Evolutionary conservation across 1,139 yeast species (phyloP).

Genomic region (Magnusiomyces paraingens): DNA sequence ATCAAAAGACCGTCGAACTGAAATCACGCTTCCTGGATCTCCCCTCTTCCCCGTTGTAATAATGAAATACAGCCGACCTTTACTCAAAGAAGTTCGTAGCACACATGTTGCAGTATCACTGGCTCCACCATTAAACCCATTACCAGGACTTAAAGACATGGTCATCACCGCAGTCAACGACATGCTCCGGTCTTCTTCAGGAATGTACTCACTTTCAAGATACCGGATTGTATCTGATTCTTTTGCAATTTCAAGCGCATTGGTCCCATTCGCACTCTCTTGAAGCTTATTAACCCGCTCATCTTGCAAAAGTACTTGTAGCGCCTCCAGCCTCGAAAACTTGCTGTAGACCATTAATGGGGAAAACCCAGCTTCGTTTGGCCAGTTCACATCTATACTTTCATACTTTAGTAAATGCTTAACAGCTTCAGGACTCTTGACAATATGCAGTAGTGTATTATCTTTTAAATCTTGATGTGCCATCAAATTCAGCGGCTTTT

Average conservation of each 20-base stretch:
- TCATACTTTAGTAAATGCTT: slow-evolving; percentile 38
- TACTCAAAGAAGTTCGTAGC: slow-evolving; percentile 25
- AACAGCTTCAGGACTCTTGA: slow-evolving; percentile 39
- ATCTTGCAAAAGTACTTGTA: slow-evolving; percentile 34
- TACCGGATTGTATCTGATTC: slow-evolving; percentile 41
- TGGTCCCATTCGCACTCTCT: slow-evolving; percentile 31
- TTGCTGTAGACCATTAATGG: slow-evolving; percentile 70
- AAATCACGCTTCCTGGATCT: slow-evolving; percentile 17
- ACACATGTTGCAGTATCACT: slow-evolving; percentile 24
- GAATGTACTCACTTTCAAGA: slow-evolving; percentile 35
- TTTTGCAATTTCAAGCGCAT: slow-evolving; percentile 46
- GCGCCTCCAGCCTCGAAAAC: slow-evolving; percentile 58
- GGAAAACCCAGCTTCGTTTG: slow-evolving; percentile 53
- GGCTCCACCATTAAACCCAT: too few species aligned
- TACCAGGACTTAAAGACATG: neutral
- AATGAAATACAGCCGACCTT: slow-evolving; percentile 27
- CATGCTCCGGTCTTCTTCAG: slow-evolving; percentile 13
- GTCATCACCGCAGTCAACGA: slow-evolving; percentile 2
- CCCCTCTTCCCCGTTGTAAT: slow-evolving; percentile 28
- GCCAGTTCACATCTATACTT: slow-evolving; percentile 53
- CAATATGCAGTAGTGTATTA: slow-evolving; percentile 68
- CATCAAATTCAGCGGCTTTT: slow-evolving; percentile 21
- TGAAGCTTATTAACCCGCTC: slow-evolving; percentile 28
- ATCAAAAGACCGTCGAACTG: slow-evolving; percentile 36
- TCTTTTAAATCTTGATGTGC: slow-evolving; percentile 70